Percentiles rank a stretch among this genome's conserved stretches.
These are phyloP conservation scores for Aureobasidium uvarum DNA, from an alignment of 2,329 filamentous ascomycete genomes.

Conservation along the genomic window DNA sequence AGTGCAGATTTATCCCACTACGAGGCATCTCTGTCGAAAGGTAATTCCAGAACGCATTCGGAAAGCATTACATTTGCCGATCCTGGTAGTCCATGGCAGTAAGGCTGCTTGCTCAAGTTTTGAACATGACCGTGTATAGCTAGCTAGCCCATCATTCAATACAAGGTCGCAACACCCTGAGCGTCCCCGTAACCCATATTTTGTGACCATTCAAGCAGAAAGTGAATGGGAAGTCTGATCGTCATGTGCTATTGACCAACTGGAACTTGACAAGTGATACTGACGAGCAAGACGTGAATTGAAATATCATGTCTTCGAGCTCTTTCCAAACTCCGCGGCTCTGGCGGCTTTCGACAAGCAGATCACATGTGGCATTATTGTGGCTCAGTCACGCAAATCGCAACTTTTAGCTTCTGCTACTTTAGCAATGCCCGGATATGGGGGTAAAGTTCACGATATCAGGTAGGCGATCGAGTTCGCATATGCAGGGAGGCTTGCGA, in stretches of 20 bases:
- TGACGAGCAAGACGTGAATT: not conserved
- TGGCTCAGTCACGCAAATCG: slow-evolving; percentile 2
- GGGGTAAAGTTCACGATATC: not conserved
- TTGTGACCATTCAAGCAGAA: not conserved
- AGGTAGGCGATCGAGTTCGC: slow-evolving; percentile 12
- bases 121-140: too few relatives aligned
- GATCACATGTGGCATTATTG: not conserved
- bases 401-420: slow-evolving; percentile 1
- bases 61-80: too few relatives aligned
- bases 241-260: not conserved
- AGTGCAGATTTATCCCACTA: too few relatives aligned
- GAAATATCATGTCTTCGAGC: not conserved
- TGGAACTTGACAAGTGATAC: not conserved
- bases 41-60: too few relatives aligned
- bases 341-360: not conserved
- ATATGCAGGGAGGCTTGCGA: slow-evolving; percentile 22
- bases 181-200: not conserved
- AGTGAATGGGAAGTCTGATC: not conserved
- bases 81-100: too few relatives aligned
- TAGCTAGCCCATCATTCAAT: too few relatives aligned
- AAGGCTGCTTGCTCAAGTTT: too few relatives aligned
- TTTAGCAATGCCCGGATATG: not conserved
- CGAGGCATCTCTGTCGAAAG: too few relatives aligned
- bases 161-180: not conserved
- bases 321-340: not conserved